Percentiles rank a stretch among this genome's conserved stretches.
These are phyloP conservation scores for Russula foetens DNA, from an alignment of 768 basidiomycete genomes.

Conservation along the genomic window DNA sequence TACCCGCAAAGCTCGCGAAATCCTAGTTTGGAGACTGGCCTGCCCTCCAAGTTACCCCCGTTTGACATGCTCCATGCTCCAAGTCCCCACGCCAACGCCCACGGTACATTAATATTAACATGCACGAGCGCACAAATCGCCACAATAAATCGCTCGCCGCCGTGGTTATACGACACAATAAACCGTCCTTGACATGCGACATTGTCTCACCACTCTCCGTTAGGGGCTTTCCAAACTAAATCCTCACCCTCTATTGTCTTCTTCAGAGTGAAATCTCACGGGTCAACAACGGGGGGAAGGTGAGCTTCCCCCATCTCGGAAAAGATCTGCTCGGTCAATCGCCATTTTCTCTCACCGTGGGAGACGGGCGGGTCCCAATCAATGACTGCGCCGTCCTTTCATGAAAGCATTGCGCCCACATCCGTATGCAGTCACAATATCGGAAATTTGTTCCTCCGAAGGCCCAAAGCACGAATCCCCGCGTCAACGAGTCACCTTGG, in stretches of 20 bases:
- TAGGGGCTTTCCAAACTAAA: background rate
- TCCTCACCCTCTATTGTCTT: no score
- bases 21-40: background rate
- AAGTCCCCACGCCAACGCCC: background rate
- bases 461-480: no score
- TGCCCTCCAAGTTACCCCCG: background rate
- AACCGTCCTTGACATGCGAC: background rate
- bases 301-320: background rate
- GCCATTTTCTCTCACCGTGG: background rate
- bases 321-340: background rate
- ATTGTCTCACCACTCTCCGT: background rate
- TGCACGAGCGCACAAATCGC: background rate
- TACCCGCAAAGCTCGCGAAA: constrained; percentile 1
- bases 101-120: background rate
- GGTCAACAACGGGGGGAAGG: no score
- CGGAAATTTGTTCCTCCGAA: no score
- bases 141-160: background rate
- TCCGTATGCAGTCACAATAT: no score
- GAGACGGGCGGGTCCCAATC: no score
- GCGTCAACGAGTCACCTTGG: no score
- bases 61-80: background rate
- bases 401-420: background rate
- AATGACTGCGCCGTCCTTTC: no score
- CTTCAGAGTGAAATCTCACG: background rate
- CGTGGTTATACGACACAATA: background rate